phyloP scores from a whole-genome alignment of 2,329 filamentous ascomycete species.

The Lomentospora prolificans region DNA sequence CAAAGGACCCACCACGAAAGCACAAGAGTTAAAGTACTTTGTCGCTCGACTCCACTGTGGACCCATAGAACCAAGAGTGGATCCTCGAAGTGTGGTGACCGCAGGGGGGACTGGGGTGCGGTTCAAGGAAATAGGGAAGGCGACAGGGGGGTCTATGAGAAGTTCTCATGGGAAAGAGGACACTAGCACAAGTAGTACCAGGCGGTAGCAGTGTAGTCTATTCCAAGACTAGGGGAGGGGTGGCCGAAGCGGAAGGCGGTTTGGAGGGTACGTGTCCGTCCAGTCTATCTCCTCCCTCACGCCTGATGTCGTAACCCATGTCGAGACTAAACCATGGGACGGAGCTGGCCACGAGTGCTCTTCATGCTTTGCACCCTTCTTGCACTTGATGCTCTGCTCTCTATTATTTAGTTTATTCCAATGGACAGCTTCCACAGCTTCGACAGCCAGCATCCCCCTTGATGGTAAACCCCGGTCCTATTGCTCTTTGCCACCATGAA shows the following conservation, averaged over 20 bases:
- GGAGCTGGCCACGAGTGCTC: not conserved
- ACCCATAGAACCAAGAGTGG: not conserved
- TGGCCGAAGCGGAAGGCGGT: not conserved
- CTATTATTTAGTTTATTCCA: too few species aligned
- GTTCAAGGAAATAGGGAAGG: not conserved
- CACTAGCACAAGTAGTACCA: not conserved
- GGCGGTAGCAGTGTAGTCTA: too few species aligned
- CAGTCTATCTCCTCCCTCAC: too few species aligned
- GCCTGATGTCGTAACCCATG: not conserved
- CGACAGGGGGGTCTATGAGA: not conserved
- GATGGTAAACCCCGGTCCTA: too few species aligned
- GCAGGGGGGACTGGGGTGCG: not conserved
- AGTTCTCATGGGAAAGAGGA: not conserved
- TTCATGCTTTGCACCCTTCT: not conserved
- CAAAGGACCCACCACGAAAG: not conserved
- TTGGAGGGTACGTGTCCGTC: not conserved
- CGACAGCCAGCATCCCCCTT: too few species aligned
- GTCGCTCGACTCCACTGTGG: not conserved
- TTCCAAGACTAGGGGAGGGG: not conserved
- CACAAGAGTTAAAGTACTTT: not conserved
- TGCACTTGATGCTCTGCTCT: too few species aligned
- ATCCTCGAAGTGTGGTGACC: not conserved
- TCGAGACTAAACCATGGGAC: not conserved
- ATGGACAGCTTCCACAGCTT: too few species aligned
- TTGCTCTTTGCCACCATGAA: too few species aligned